These are phyloP conservation scores for Stenogyne calaminthoides DNA, from an alignment of 305 asterid species.

Conservation along the genomic window DNA sequence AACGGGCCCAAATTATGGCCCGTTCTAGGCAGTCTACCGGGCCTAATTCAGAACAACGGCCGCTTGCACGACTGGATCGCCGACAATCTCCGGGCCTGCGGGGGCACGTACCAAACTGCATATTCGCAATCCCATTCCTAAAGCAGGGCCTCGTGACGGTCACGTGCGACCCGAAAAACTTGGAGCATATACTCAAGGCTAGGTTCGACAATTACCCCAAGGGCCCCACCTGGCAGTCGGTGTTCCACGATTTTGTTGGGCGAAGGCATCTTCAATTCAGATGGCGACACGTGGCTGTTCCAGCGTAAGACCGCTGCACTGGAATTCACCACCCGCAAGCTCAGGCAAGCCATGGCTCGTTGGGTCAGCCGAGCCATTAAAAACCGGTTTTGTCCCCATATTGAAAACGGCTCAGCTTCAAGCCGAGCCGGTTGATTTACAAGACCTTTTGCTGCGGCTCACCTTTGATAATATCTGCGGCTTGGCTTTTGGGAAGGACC, in stretches of 20 bases:
- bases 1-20: conserved; percentile 67
- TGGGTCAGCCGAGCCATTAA: conserved; percentile 58
- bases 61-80: conserved; percentile 79
- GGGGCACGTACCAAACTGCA: conserved; percentile 76
- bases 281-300: conserved; percentile 60
- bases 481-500: conserved; percentile 71
- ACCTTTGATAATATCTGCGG: conserved; percentile 80
- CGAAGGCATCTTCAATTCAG: conserved; percentile 52
- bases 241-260: conserved; percentile 53
- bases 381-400: conserved; percentile 39
- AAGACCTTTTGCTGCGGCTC: conserved; percentile 61
- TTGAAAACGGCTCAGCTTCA: conserved; percentile 38
- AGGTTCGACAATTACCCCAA: conserved; percentile 52
- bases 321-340: conserved; percentile 54
- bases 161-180: conserved; percentile 72
- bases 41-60: conserved; percentile 52
- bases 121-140: conserved; percentile 57
- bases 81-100: conserved; percentile 68
- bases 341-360: conserved; percentile 55
- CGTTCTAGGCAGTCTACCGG: conserved; percentile 70
- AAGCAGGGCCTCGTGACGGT: conserved; percentile 76
- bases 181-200: conserved; percentile 66
- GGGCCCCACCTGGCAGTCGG: conserved; percentile 57
- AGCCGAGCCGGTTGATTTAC: conserved; percentile 48
- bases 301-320: conserved; percentile 58